These are phyloP conservation scores for Picea sitchensis DNA, from an alignment of 75 land plant species.

Conservation along the genomic window DNA sequence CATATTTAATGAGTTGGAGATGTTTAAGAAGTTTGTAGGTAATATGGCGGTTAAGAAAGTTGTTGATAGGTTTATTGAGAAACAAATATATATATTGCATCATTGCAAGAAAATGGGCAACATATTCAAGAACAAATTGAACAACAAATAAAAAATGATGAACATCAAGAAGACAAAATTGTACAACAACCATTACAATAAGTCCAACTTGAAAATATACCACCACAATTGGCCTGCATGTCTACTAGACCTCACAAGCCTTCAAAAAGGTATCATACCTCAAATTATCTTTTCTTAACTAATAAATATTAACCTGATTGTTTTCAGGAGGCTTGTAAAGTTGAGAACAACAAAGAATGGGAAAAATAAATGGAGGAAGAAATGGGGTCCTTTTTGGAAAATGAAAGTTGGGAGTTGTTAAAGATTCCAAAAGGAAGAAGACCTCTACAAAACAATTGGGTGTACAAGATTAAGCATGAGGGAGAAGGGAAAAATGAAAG, in stretches of 20 bases:
- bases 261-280: neutral
- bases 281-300: no score
- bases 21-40: no score
- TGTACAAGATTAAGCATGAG: neutral
- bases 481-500: neutral
- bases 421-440: neutral
- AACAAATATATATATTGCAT: no score
- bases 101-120: neutral
- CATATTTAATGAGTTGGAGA: no score
- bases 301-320: no score
- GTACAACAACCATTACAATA: neutral
- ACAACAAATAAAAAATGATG: neutral
- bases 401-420: neutral
- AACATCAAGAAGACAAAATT: neutral
- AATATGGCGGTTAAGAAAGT: no score
- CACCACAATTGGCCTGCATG: neutral
- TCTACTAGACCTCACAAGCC: neutral
- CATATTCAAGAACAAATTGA: neutral
- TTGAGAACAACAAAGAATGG: no score
- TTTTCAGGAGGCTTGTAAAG: no score
- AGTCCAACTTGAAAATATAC: neutral
- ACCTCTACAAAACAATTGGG: neutral
- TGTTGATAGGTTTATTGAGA: no score
- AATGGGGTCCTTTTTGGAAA: no score
- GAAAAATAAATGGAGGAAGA: no score